Percentiles rank a stretch among this genome's conserved stretches.
Conservation (phyloP, 495 filamentous ascomycete species). For the Aspergillus bertholletiae region DNA sequence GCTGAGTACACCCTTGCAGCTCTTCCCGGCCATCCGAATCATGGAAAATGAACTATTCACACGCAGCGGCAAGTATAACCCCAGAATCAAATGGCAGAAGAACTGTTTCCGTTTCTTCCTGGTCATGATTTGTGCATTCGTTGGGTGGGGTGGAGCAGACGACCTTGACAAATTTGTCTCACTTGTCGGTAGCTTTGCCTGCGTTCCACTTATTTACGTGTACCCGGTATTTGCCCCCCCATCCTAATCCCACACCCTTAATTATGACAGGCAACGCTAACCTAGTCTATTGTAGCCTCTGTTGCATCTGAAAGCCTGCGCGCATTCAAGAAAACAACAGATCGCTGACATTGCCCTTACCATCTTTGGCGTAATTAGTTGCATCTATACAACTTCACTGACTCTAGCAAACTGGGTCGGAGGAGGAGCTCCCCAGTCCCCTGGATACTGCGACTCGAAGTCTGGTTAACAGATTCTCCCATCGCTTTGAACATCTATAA, state of each 20-base stretch:
- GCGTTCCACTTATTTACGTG: slow-evolving; percentile 94
- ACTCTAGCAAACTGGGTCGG: slow-evolving; percentile 82
- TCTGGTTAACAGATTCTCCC: slow-evolving; percentile 5
- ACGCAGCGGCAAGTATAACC: slow-evolving; percentile 91
- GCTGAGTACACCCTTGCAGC: slow-evolving; percentile 87
- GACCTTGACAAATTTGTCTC: slow-evolving; percentile 97
- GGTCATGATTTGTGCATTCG: slow-evolving; percentile 76
- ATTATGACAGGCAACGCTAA: slow-evolving; percentile 4
- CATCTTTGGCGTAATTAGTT: slow-evolving; percentile 77
- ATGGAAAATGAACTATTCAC: slow-evolving; percentile 67
- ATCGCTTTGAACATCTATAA: not conserved
- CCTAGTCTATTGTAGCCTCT: slow-evolving; percentile 59
- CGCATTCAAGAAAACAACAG: slow-evolving; percentile 58
- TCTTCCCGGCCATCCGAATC: slow-evolving; percentile 91
- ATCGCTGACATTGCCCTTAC: slow-evolving; percentile 69
- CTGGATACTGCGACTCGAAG: slow-evolving; percentile 58
- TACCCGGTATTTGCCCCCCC: slow-evolving; percentile 73
- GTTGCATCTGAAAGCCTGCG: slow-evolving; percentile 79
- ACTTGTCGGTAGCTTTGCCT: slow-evolving; percentile 94
- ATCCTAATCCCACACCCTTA: not conserved
- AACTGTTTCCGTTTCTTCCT: slow-evolving; percentile 92
- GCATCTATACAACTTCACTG: slow-evolving; percentile 83
- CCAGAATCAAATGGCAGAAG: slow-evolving; percentile 98
- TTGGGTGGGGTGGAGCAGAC: slow-evolving; percentile 89
- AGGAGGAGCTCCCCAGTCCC: slow-evolving; percentile 34